Evolutionary conservation across 2,329 filamentous ascomycete genomes (phyloP).

Genomic region (Ophiosphaerella korrae): DNA sequence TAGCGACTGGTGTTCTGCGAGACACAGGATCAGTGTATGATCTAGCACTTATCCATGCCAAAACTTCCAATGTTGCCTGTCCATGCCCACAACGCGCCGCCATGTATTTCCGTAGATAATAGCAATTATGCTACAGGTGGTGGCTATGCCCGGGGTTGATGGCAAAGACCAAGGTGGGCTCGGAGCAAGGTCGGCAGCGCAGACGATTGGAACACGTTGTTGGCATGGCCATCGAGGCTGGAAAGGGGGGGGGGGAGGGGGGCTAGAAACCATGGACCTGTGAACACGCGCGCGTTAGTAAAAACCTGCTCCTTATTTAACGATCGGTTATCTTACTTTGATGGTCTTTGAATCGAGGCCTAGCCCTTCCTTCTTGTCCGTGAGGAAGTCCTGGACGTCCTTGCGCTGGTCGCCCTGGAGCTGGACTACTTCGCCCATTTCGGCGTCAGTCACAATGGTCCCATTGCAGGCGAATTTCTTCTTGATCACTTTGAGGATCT

Average conservation of each 20-base stretch:
- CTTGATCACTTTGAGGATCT: constrained; percentile 99
- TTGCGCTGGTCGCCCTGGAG: constrained; percentile 99
- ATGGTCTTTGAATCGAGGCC: constrained; percentile 95
- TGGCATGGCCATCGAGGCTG: no score
- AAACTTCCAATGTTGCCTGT: background rate
- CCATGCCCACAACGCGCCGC: no score
- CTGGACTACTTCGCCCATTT: constrained; percentile 99
- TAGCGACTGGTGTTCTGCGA: background rate
- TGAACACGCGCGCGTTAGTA: no score
- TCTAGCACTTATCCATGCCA: background rate
- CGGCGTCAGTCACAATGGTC: constrained; percentile 93
- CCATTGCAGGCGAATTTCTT: constrained; percentile 99
- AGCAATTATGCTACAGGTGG: no score
- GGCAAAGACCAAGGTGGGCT: no score
- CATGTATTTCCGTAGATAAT: no score
- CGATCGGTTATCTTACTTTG: no score
- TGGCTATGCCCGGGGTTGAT: no score
- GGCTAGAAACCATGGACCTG: constrained; percentile 46
- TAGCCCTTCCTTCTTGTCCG: constrained; percentile 91
- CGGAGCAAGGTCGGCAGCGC: no score
- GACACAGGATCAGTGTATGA: no score
- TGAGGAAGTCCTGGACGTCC: constrained; percentile 96
- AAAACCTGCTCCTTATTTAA: no score
- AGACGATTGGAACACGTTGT: no score
- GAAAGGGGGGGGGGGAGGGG: background rate